These are phyloP conservation scores for Tulasnella sp. DNA, from an alignment of 768 basidiomycete genomes.

Conservation along the genomic window DNA sequence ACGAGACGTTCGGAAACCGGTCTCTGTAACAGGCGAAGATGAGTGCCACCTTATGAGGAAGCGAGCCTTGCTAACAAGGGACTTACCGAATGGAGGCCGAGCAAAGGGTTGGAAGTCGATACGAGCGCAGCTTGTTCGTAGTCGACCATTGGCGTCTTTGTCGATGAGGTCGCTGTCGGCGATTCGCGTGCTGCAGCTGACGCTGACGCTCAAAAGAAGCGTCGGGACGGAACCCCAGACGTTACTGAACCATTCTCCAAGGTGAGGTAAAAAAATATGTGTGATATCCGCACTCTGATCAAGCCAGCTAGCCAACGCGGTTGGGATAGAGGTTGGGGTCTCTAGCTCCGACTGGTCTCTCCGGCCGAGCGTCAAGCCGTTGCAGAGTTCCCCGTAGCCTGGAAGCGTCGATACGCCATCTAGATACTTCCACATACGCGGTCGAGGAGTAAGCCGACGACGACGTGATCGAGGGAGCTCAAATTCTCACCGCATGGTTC, in stretches of 20 bases:
- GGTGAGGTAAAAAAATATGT: no score
- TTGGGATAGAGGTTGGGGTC: no score
- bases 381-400: conserved; percentile 77
- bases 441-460: not conserved
- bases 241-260: no score
- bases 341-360: no score
- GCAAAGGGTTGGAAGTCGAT: conserved; percentile 84
- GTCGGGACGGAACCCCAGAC: no score
- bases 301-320: no score
- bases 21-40: conserved; percentile 56
- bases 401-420: conserved; percentile 55
- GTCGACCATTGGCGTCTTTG: conserved; percentile 78
- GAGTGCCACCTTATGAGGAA: not conserved
- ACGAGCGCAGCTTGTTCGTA: conserved; percentile 96
- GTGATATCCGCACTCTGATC: no score
- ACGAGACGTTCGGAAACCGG: conserved; percentile 87
- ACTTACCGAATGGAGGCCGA: conserved; percentile 89
- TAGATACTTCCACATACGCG: conserved; percentile 82
- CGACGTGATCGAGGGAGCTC: not conserved
- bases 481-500: conserved; percentile 74
- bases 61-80: not conserved
- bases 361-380: no score
- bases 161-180: conserved; percentile 62
- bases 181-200: no score
- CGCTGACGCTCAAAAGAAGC: no score